A percentile compares a stretch with the other conserved stretches of the same genome.
phyloP scores from a whole-genome alignment of 2,329 filamentous ascomycete genomes.

The Aspergillus amoenus region DNA sequence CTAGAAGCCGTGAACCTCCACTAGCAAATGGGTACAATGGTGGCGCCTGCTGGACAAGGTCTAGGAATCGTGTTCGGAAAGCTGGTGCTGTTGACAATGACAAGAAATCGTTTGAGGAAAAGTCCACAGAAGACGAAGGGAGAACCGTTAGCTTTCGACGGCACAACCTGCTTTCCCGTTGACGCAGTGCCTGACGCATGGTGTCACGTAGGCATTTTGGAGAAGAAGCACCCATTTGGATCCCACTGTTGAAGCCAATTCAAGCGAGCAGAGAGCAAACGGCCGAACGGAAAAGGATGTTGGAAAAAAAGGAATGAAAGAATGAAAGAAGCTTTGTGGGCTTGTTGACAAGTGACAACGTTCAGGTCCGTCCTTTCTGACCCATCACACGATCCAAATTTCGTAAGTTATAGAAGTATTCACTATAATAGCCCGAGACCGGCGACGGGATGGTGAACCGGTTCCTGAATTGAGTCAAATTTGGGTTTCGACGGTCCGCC shows the following conservation, averaged over 20 bases:
- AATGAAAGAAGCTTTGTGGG: not conserved
- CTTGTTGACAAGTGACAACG: not conserved
- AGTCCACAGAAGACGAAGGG: slow-evolving; percentile 50
- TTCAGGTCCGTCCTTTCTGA: not conserved
- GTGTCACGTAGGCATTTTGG: slow-evolving; percentile 28
- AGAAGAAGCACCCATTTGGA: slow-evolving; percentile 8
- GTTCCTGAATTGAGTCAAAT: not conserved
- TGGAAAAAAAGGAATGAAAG: not conserved
- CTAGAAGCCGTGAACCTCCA: slow-evolving; percentile 62
- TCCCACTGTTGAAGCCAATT: not conserved
- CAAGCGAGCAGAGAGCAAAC: not conserved
- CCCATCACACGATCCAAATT: not conserved
- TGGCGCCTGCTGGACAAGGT: slow-evolving; percentile 43
- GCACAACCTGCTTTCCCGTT: slow-evolving; percentile 44
- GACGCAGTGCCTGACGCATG: slow-evolving; percentile 34
- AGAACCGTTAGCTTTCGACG: slow-evolving; percentile 50
- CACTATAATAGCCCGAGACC: not conserved
- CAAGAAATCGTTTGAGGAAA: slow-evolving; percentile 67
- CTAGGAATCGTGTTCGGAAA: slow-evolving; percentile 51
- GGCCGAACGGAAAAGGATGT: not conserved
- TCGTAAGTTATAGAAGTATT: not conserved
- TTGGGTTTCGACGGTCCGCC: not conserved
- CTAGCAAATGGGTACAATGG: slow-evolving; percentile 50
- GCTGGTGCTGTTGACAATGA: slow-evolving; percentile 52
- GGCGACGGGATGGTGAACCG: not conserved